A percentile compares a stretch with the other conserved stretches of the same genome.
These are phyloP conservation scores for Mortierella sp. DNA, from an alignment of 371 early-diverging fungal species.

Conservation along the genomic window DNA sequence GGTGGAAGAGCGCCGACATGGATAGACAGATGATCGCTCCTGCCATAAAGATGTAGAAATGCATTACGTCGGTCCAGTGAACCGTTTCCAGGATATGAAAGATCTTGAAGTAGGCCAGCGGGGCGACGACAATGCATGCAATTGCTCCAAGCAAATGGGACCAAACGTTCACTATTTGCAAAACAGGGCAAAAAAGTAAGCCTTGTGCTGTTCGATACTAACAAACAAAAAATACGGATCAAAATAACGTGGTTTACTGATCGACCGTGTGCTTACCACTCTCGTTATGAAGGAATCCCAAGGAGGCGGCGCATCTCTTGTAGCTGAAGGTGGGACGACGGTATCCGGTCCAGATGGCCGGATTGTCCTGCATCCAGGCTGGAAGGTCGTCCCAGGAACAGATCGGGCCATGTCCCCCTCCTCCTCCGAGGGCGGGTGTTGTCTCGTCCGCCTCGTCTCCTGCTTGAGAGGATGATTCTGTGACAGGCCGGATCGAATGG, in stretches of 20 bases:
- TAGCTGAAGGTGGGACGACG: conserved; percentile 83
- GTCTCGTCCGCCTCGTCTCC: conserved; percentile 5
- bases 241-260: neutral
- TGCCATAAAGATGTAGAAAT: conserved; percentile 77
- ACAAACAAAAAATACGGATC: neutral
- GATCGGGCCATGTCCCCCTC: neutral
- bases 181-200: neutral
- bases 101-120: conserved; percentile 61
- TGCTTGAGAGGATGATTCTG: neutral
- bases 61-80: conserved; percentile 69
- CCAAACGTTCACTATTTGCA: conserved; percentile 82
- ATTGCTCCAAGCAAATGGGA: conserved; percentile 85
- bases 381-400: conserved; percentile 74
- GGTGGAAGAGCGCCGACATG: conserved; percentile 86
- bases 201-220: neutral
- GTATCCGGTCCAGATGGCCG: conserved; percentile 82
- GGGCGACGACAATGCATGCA: conserved; percentile 71
- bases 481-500: conserved; percentile 23
- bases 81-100: conserved; percentile 64
- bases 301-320: conserved; percentile 76
- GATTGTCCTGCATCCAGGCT: conserved; percentile 83
- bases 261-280: conserved; percentile 63
- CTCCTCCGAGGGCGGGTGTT: neutral
- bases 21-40: conserved; percentile 86
- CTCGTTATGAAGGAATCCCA: conserved; percentile 92